A percentile compares a stretch with the other conserved stretches of the same genome.
Evolutionary conservation across 768 basidiomycete genomes (phyloP).

Genomic region (Amanita pallidorosea): DNA sequence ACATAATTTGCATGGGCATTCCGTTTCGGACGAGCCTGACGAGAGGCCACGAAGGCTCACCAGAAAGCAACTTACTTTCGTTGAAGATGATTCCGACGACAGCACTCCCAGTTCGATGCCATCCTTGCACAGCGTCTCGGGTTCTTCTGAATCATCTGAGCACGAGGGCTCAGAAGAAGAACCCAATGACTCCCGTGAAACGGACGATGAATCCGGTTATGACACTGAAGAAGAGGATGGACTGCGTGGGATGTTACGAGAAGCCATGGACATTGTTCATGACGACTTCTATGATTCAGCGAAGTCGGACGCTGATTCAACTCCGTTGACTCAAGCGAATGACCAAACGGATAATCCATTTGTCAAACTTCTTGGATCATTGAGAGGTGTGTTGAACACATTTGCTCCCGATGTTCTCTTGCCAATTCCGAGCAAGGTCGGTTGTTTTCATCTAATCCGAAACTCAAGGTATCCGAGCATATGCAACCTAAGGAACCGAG

Average conservation of each 20-base stretch:
- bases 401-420: neutral
- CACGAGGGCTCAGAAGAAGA: constrained; percentile 33
- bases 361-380: constrained; percentile 60
- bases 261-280: constrained; percentile 64
- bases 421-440: constrained; percentile 34
- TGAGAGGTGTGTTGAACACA: constrained; percentile 42
- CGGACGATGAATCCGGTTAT: constrained; percentile 25
- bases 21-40: constrained; percentile 14
- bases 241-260: constrained; percentile 46
- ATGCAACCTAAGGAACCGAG: constrained; percentile 14
- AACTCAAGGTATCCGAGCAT: constrained; percentile 22
- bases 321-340: constrained; percentile 37
- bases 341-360: constrained; percentile 62
- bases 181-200: constrained; percentile 15
- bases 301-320: constrained; percentile 23
- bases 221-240: constrained; percentile 15
- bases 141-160: constrained; percentile 44
- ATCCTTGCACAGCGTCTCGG: constrained; percentile 52
- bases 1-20: constrained; percentile 16
- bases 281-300: constrained; percentile 47
- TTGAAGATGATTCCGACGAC: constrained; percentile 32
- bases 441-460: constrained; percentile 40
- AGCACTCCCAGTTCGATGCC: constrained; percentile 51
- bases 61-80: constrained; percentile 38
- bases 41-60: constrained; percentile 10